phyloP scores from a whole-genome alignment of 352 stramenopile genomes.

The Globisporangium cederbergense region DNA sequence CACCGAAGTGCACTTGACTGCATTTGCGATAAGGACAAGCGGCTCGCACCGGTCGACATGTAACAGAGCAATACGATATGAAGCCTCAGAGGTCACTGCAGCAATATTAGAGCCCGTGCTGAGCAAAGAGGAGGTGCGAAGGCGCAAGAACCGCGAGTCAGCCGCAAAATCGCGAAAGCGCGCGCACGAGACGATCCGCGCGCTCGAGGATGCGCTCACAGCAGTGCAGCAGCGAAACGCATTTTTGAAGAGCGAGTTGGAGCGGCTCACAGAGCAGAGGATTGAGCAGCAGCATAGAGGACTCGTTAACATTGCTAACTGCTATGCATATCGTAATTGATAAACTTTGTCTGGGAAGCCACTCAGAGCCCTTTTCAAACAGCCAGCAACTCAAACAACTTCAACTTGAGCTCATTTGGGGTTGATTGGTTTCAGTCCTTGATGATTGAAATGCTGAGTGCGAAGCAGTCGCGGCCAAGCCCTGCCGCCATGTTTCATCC shows the following conservation, averaged over 20 bases:
- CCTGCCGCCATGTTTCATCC: background rate
- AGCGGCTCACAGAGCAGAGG: background rate
- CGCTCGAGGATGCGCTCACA: conserved; percentile 17
- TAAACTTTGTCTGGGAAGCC: too few relatives aligned
- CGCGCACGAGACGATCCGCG: conserved; percentile 17
- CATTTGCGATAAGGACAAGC: background rate
- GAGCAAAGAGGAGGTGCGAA: conserved; percentile 15
- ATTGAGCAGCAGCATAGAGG: background rate
- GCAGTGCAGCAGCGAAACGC: conserved; percentile 4
- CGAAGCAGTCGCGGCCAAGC: background rate
- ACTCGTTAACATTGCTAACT: background rate
- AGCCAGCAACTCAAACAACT: background rate
- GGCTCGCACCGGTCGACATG: background rate
- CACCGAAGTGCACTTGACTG: background rate
- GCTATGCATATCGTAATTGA: too few relatives aligned
- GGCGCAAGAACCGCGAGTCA: conserved; percentile 20
- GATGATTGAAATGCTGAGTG: background rate
- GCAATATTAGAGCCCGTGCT: background rate
- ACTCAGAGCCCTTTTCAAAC: background rate
- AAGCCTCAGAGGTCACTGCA: background rate
- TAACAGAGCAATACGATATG: background rate
- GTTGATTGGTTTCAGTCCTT: background rate
- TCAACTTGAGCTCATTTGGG: background rate
- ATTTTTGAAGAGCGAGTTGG: conserved; percentile 8
- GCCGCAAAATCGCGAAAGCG: conserved; percentile 21